Percentiles rank a stretch among this genome's conserved stretches.
These are phyloP conservation scores for Epichloe gansuensis DNA, from an alignment of 2,329 filamentous ascomycete species.

Conservation along the genomic window DNA sequence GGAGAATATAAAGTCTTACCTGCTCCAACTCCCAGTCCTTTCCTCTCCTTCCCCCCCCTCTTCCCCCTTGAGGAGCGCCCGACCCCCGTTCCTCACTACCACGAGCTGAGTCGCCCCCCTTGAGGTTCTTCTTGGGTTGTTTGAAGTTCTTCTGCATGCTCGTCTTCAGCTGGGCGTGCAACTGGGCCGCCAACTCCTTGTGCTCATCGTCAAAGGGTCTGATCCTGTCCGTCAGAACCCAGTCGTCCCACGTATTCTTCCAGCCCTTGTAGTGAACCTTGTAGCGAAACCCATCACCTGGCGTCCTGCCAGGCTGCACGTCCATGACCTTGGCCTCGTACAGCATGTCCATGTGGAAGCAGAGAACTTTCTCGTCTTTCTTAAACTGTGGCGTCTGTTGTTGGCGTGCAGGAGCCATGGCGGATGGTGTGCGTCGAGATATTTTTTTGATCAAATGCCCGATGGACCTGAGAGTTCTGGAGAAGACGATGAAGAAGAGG, in stretches of 20 bases:
- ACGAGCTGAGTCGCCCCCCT: constrained; percentile 38
- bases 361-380: constrained; percentile 89
- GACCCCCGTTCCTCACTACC: constrained; percentile 68
- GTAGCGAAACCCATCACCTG: constrained; percentile 62
- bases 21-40: constrained; percentile 75
- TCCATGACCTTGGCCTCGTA: constrained; percentile 97
- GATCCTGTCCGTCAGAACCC: constrained; percentile 87
- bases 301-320: constrained; percentile 55
- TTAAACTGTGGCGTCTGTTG: constrained; percentile 34
- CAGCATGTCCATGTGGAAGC: constrained; percentile 92
- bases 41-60: constrained; percentile 61
- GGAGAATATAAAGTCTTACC: constrained; percentile 34
- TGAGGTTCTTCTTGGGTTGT: constrained; percentile 35
- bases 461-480: neutral
- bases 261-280: constrained; percentile 98
- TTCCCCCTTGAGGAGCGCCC: constrained; percentile 43
- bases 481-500: neutral
- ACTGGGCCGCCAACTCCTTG: constrained; percentile 68
- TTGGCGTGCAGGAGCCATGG: constrained; percentile 31
- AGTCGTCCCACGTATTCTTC: constrained; percentile 99
- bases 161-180: constrained; percentile 54
- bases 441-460: neutral
- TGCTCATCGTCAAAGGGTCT: constrained; percentile 93
- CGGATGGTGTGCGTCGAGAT: constrained; percentile 2
- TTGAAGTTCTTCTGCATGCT: constrained; percentile 41